A percentile compares a stretch with the other conserved stretches of the same genome.
Evolutionary conservation across 148 eudicot species (phyloP).

Genomic region (Vaccinium myrtillus): DNA sequence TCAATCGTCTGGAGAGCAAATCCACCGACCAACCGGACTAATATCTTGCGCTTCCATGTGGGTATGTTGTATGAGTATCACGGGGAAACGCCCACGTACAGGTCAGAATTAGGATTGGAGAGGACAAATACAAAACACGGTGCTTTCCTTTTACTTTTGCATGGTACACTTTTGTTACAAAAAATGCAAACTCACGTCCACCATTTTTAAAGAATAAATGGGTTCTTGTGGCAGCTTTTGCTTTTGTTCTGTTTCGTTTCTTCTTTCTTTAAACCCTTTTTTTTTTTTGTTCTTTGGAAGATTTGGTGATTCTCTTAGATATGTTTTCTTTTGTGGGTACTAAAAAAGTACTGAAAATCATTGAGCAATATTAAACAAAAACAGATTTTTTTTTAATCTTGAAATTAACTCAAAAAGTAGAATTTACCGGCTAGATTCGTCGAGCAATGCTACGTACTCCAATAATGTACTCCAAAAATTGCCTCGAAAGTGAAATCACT

Average conservation of each 20-base stretch:
- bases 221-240: constrained; percentile 45
- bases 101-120: neutral
- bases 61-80: too few relatives aligned
- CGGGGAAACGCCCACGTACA: constrained; percentile 5
- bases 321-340: neutral
- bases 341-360: neutral
- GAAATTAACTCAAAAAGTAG: neutral
- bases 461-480: too few relatives aligned
- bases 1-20: too few relatives aligned
- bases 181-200: constrained; percentile 41
- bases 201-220: constrained; percentile 38
- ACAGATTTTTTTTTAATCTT: neutral
- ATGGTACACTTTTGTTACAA: constrained; percentile 30
- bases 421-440: neutral
- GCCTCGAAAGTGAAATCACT: too few relatives aligned
- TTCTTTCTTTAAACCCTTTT: constrained; percentile 16
- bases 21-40: too few relatives aligned
- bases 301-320: constrained; percentile 26
- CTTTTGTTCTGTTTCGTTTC: constrained; percentile 29
- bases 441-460: too few relatives aligned
- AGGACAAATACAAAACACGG: neutral
- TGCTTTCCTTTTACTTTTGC: constrained; percentile 31
- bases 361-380: neutral
- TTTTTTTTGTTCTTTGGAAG: constrained; percentile 4
- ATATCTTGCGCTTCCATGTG: too few relatives aligned